Base-by-base conservation (phyloP, 2,329 filamentous ascomycete genomes). In the Nemania sp. region DNA sequence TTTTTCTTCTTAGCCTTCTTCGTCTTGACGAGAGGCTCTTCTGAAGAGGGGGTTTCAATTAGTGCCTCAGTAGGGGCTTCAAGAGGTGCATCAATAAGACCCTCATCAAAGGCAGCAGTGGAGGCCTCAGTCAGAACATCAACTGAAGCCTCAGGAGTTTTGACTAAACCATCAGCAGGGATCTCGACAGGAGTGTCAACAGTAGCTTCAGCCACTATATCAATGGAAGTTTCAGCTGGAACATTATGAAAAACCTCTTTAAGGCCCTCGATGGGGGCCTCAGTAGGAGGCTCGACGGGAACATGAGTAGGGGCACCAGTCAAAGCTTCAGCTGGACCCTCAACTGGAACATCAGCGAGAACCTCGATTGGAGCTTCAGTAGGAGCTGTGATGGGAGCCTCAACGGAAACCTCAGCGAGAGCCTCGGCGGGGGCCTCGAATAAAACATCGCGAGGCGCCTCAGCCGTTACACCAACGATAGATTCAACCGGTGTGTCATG, bases 1-100 rank as follows among this genome's bases (percentile, higher is more conserved):
- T 72, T 71, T 54, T 75, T 70, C 66, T 71, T 70, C 62, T 76
- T 70, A 63, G 43, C 61, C 51, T 70, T 71, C 53, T 73, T 71
- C 5, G 67, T 57, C n/a, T 60, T 52, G 7, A 26, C 27, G 0
- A 49, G 22, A 4, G 59, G 59, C 6, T 62, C 53, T 24, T 66
- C 55, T 15, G 35, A 60, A 3, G n/a, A n/a, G 15, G 43, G 24
- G 4, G 57, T 38, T 51, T 60, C 29, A 38, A 22, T n/a, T 20
- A 32, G 6, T 13, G 15, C 41, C 11, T 49, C 29, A 22, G 41
- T 5, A 10, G 13, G 18, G n/a, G 32, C 7, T 26, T 58, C 52
- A 41, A 24, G 15, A 6, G n/a, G 18, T 7, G 10, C 24, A 18
- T 29, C 49, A 22, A 32, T 11, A 32, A 29, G 24, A 8, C 24